Evolutionary conservation across 371 early-diverging fungal species (phyloP).

Genomic region (Mucor racemosus): DNA sequence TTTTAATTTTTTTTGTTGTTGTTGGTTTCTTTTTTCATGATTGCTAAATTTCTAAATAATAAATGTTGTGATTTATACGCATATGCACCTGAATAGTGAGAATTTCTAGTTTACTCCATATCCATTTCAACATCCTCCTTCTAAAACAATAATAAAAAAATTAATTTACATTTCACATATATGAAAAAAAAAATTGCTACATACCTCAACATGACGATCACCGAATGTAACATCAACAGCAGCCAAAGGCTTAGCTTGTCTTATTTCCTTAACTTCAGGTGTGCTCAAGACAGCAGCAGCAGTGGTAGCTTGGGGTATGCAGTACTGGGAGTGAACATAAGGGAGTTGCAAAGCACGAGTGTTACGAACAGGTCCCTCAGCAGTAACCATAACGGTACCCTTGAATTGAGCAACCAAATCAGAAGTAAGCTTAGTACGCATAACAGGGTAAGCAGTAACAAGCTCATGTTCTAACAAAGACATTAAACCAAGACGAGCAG

Average conservation of each 20-base stretch:
- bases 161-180: background rate
- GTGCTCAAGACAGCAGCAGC: slow-evolving; percentile 49
- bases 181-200: too few species aligned
- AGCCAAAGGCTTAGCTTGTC: slow-evolving; percentile 30
- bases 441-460: slow-evolving; percentile 75
- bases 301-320: slow-evolving; percentile 55
- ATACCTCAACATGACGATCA: slow-evolving; percentile 42
- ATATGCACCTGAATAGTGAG: background rate
- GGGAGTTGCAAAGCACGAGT: slow-evolving; percentile 66
- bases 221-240: slow-evolving; percentile 41
- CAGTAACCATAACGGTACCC: slow-evolving; percentile 82
- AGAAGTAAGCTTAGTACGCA: slow-evolving; percentile 62
- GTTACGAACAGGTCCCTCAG: slow-evolving; percentile 75
- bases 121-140: slow-evolving; percentile 46
- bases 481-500: slow-evolving; percentile 84
- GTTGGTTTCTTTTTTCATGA: background rate
- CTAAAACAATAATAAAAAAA: slow-evolving; percentile 12
- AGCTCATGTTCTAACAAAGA: slow-evolving; percentile 80
- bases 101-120: slow-evolving; percentile 25
- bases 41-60: background rate
- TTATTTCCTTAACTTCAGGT: slow-evolving; percentile 43
- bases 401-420: slow-evolving; percentile 87
- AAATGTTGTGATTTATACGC: background rate
- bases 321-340: slow-evolving; percentile 75
- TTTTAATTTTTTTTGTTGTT: background rate